Percentiles rank a stretch among this genome's conserved stretches.
Evolutionary conservation across 768 basidiomycete species (phyloP).

Genomic region (Hydnum rufescens): DNA sequence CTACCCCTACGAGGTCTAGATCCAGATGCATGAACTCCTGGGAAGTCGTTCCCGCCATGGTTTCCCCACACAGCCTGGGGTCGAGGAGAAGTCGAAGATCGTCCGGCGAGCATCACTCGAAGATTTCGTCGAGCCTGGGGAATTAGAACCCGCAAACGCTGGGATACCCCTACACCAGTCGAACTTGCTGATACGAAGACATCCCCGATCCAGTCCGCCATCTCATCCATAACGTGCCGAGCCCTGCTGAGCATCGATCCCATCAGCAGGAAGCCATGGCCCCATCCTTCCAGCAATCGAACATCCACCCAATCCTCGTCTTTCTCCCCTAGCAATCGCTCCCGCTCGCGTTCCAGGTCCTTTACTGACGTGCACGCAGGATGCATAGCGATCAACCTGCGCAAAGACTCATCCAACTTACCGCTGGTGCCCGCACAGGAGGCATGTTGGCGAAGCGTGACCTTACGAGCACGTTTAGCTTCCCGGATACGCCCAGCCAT

Average conservation of each 20-base stretch:
- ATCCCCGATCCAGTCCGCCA: slow-evolving; percentile 82
- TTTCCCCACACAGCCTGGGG: too few relatives aligned
- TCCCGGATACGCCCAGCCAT: slow-evolving; percentile 90
- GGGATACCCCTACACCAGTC: not conserved
- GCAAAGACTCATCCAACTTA: slow-evolving; percentile 20
- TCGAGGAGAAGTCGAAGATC: too few relatives aligned
- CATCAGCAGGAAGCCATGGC: slow-evolving; percentile 96
- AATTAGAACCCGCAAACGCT: too few relatives aligned
- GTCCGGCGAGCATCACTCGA: too few relatives aligned
- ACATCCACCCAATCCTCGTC: slow-evolving; percentile 94
- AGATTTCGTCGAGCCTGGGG: too few relatives aligned
- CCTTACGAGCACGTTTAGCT: slow-evolving; percentile 70
- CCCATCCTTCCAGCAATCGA: slow-evolving; percentile 89
- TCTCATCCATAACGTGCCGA: slow-evolving; percentile 45
- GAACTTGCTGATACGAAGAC: slow-evolving; percentile 30
- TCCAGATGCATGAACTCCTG: too few relatives aligned
- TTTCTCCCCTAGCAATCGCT: slow-evolving; percentile 27
- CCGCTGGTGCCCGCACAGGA: slow-evolving; percentile 25
- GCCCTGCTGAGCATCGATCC: slow-evolving; percentile 39
- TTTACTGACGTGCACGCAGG: not conserved
- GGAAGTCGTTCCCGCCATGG: too few relatives aligned
- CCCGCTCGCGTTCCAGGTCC: slow-evolving; percentile 6
- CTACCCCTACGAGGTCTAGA: too few relatives aligned
- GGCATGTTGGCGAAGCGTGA: slow-evolving; percentile 33
- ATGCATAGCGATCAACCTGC: slow-evolving; percentile 25